Evolutionary conservation across 139 green algal species (phyloP).

Genomic region (Chloropicon primus): DNA sequence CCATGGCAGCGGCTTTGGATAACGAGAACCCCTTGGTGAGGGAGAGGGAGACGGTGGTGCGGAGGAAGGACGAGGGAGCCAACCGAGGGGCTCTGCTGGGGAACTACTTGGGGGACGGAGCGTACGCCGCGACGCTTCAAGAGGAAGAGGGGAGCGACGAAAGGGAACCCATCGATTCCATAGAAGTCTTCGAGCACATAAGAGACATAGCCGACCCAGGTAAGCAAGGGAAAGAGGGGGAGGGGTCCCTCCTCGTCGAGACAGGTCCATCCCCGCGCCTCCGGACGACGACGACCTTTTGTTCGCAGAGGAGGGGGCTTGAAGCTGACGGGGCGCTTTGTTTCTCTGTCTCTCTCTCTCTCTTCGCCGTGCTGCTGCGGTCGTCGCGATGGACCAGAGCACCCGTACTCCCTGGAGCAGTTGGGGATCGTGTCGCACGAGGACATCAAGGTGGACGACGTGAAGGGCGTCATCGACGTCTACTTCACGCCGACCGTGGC

Average conservation of each 20-base stretch:
- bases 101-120: too few relatives aligned
- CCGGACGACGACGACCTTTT: too few relatives aligned
- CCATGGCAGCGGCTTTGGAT: not conserved
- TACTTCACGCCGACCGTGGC: slow-evolving; percentile 40
- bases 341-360: too few relatives aligned
- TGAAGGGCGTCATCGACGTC: slow-evolving; percentile 16
- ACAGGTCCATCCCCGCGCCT: too few relatives aligned
- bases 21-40: not conserved
- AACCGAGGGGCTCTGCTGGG: not conserved
- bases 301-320: too few relatives aligned
- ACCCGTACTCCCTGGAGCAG: slow-evolving; percentile 94
- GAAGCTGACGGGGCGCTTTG: too few relatives aligned
- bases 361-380: too few relatives aligned
- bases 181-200: slow-evolving; percentile 24
- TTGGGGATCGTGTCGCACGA: slow-evolving; percentile 73
- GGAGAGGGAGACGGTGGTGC: not conserved
- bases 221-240: too few relatives aligned
- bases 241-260: too few relatives aligned
- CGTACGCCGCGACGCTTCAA: not conserved
- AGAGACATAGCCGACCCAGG: slow-evolving; percentile 88
- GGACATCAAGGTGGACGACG: slow-evolving; percentile 55
- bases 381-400: too few relatives aligned
- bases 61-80: not conserved
- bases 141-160: slow-evolving; percentile 7
- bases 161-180: slow-evolving; percentile 61